Conservation (phyloP, 805 yeast genomes). For the Candida saitoana region DNA sequence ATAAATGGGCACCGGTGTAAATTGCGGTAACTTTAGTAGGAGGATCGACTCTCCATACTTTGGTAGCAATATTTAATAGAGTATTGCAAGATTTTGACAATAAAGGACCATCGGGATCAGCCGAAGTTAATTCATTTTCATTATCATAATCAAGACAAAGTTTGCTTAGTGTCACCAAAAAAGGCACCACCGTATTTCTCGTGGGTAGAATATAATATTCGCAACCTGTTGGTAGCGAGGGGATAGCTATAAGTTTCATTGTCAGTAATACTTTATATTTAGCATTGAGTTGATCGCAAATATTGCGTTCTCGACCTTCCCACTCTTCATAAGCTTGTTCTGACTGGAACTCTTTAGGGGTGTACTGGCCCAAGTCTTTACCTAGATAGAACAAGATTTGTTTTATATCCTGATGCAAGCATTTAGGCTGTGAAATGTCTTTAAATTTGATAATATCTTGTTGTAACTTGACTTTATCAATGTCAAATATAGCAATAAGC, state of each 20-base stretch:
- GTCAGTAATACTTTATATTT: constrained; percentile 33
- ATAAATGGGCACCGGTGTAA: constrained; percentile 44
- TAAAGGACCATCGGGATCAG: constrained; percentile 17
- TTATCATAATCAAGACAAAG: constrained; percentile 31
- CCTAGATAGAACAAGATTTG: constrained; percentile 27
- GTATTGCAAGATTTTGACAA: constrained; percentile 40
- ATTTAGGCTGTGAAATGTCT: constrained; percentile 35
- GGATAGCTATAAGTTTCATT: constrained; percentile 25
- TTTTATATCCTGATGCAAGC: constrained; percentile 35
- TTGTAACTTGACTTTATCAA: constrained; percentile 49
- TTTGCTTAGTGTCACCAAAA: constrained; percentile 36
- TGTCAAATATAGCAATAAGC: constrained; percentile 46
- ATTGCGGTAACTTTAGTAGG: constrained; percentile 48
- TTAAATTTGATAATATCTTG: constrained; percentile 47
- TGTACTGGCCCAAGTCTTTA: constrained; percentile 41
- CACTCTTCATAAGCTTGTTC: constrained; percentile 25
- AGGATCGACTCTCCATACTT: constrained; percentile 56
- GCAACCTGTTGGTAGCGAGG: constrained; percentile 30
- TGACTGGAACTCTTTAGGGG: constrained; percentile 21
- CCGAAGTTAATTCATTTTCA: constrained; percentile 5
- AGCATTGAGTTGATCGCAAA: constrained; percentile 19
- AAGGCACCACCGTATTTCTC: constrained; percentile 31
- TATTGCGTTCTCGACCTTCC: constrained; percentile 25
- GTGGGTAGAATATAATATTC: constrained; percentile 37
- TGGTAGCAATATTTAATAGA: constrained; percentile 43